Evolutionary conservation across 768 basidiomycete species (phyloP).

Genomic region (Postia placenta): DNA sequence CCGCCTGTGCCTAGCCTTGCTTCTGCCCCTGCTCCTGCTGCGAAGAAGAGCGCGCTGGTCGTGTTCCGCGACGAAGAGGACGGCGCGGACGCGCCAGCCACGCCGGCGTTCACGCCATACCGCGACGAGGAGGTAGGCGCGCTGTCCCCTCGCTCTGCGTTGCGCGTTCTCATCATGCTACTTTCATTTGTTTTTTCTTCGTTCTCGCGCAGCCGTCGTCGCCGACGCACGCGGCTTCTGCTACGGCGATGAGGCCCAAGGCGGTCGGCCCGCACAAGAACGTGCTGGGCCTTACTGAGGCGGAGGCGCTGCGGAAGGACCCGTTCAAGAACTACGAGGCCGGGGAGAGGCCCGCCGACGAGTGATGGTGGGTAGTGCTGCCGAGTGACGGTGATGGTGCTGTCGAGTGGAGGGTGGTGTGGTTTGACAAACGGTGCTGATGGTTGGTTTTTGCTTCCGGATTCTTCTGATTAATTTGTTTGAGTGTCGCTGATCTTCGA

Average conservation of each 20-base stretch:
- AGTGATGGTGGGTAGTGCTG: conserved; percentile 7
- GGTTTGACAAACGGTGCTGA: too few relatives aligned
- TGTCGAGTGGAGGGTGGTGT: too few relatives aligned
- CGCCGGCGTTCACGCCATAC: conserved; percentile 65
- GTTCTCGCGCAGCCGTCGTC: conserved; percentile 24
- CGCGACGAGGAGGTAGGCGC: conserved; percentile 51
- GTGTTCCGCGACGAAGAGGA: conserved; percentile 16
- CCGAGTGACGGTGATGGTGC: not conserved
- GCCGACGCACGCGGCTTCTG: conserved; percentile 31
- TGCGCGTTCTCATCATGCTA: conserved; percentile 7
- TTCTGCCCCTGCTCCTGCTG: conserved; percentile 9
- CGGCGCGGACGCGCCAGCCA: conserved; percentile 31
- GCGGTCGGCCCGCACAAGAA: conserved; percentile 32
- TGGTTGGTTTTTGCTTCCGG: too few relatives aligned
- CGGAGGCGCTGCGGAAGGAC: conserved; percentile 72
- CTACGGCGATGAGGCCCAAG: conserved; percentile 67
- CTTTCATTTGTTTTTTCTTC: conserved; percentile 17
- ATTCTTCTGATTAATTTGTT: too few relatives aligned
- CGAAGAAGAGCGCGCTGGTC: conserved; percentile 5
- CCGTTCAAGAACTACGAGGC: conserved; percentile 71
- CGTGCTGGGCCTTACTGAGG: conserved; percentile 48
- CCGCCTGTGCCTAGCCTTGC: conserved; percentile 32
- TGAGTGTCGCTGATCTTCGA: too few relatives aligned
- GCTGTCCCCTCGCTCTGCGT: not conserved
- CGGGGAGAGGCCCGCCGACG: conserved; percentile 15